These are phyloP conservation scores for Coprinopsis strossmayeri DNA, from an alignment of 768 basidiomycete species.

Conservation along the genomic window DNA sequence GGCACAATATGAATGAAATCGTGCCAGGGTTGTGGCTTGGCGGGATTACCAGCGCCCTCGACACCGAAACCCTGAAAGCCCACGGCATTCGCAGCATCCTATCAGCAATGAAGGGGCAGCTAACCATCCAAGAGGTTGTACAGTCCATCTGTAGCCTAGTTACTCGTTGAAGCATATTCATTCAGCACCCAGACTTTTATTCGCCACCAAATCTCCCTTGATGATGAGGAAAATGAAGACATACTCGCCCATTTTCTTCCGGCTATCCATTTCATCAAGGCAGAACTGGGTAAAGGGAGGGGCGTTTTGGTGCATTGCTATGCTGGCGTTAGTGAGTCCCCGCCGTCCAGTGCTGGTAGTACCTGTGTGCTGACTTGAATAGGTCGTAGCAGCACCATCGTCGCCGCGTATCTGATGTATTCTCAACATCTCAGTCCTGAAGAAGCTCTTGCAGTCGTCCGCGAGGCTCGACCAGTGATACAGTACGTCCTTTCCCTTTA, in stretches of 20 bases:
- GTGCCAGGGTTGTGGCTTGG: conserved; percentile 82
- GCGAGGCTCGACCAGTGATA: conserved; percentile 55
- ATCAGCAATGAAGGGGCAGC: conserved; percentile 62
- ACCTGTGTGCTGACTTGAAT: no score
- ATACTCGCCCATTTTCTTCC: conserved; percentile 73
- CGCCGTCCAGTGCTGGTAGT: no score
- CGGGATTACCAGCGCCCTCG: conserved; percentile 62
- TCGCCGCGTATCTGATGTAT: conserved; percentile 87
- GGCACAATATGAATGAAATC: conserved; percentile 43
- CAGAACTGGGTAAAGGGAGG: conserved; percentile 65
- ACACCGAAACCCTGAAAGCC: conserved; percentile 53
- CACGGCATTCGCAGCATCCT: conserved; percentile 74
- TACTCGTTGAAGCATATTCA: background rate
- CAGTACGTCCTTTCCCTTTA: conserved; percentile 43
- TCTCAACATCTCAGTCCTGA: conserved; percentile 48
- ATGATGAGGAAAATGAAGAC: conserved; percentile 72
- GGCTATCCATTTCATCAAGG: conserved; percentile 77
- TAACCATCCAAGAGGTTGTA: conserved; percentile 57
- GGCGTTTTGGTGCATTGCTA: conserved; percentile 89
- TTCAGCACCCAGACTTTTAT: conserved; percentile 57
- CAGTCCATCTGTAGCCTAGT: conserved; percentile 11
- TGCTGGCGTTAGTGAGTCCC: conserved; percentile 74
- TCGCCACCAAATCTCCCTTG: conserved; percentile 71
- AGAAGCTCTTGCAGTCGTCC: conserved; percentile 64
- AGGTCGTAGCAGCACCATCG: conserved; percentile 83